Conservation (phyloP, 768 basidiomycete genomes). For the Suillus luteus region DNA sequence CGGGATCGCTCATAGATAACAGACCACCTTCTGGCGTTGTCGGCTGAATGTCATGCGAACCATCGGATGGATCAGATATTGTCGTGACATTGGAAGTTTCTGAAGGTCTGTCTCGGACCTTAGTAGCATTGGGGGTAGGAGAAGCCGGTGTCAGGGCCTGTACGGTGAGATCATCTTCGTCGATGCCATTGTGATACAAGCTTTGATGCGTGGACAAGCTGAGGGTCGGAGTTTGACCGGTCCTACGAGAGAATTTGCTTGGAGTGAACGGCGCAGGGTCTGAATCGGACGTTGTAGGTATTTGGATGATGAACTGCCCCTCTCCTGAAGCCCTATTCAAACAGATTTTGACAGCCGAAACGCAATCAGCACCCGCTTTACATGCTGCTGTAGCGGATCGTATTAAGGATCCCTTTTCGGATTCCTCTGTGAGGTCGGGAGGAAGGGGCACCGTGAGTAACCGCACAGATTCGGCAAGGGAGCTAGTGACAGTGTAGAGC, state of each 20-base stretch:
- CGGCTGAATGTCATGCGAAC: constrained; percentile 50
- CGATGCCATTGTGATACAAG: constrained; percentile 39
- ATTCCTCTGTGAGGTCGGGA: constrained; percentile 66
- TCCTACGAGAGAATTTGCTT: constrained; percentile 46
- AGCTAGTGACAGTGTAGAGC: constrained; percentile 81
- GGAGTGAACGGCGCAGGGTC: constrained; percentile 47
- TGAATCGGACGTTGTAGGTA: constrained; percentile 53
- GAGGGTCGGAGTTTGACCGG: constrained; percentile 28
- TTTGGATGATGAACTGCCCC: constrained; percentile 63
- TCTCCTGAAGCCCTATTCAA: constrained; percentile 64
- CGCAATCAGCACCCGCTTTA: constrained; percentile 87
- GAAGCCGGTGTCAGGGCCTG: constrained; percentile 44
- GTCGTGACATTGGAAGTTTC: constrained; percentile 47
- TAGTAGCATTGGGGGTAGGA: constrained; percentile 19
- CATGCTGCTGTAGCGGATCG: constrained; percentile 87
- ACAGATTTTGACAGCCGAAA: constrained; percentile 82
- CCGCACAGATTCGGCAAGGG: constrained; percentile 87
- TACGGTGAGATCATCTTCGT: constrained; percentile 67
- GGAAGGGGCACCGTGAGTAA: constrained; percentile 59
- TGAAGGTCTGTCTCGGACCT: constrained; percentile 46
- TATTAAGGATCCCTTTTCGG: constrained; percentile 76
- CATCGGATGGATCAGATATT: constrained; percentile 46
- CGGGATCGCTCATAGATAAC: constrained; percentile 26
- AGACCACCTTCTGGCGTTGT: constrained; percentile 48
- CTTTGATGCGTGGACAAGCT: constrained; percentile 42